Percentiles rank a stretch among this genome's conserved stretches.
These are phyloP conservation scores for Wallemia hederae DNA, from an alignment of 1,284 basidiomycete genomes.

Conservation along the genomic window DNA sequence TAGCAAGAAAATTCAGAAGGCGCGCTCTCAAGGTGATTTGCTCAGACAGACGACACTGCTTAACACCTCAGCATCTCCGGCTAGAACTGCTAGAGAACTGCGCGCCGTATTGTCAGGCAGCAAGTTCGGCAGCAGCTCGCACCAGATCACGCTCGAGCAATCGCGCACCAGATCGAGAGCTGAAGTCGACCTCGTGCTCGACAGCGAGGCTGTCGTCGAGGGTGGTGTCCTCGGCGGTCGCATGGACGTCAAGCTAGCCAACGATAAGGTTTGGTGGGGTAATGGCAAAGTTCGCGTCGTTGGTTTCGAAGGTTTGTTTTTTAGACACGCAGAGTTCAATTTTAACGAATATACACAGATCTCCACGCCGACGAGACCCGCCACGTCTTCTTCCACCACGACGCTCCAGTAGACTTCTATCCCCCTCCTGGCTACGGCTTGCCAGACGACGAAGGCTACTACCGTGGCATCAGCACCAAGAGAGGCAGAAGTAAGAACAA, in stretches of 20 bases:
- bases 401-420: slow-evolving; percentile 29
- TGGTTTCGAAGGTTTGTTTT: slow-evolving; percentile 41
- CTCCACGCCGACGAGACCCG: slow-evolving; percentile 29
- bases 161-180: slow-evolving; percentile 35
- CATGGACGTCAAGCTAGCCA: slow-evolving; percentile 37
- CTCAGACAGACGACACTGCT: slow-evolving; percentile 9
- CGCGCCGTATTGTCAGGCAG: slow-evolving; percentile 10
- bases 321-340: neutral
- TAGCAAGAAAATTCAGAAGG: slow-evolving; percentile 3
- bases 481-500: neutral
- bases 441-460: slow-evolving; percentile 42
- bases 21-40: slow-evolving; percentile 6
- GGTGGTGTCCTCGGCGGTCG: slow-evolving; percentile 44
- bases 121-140: slow-evolving; percentile 26
- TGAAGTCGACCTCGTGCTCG: slow-evolving; percentile 50
- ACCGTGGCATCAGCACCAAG: slow-evolving; percentile 10
- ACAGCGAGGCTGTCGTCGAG: slow-evolving; percentile 49
- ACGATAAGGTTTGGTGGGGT: slow-evolving; percentile 33
- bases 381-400: slow-evolving; percentile 65
- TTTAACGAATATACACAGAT: slow-evolving; percentile 11
- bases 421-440: slow-evolving; percentile 24
- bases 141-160: neutral
- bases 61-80: neutral
- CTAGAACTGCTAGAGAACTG: neutral
- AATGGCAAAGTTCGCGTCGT: slow-evolving; percentile 57